phyloP scores from a whole-genome alignment of 1,284 basidiomycete species.

The Cystobasidium slooffiae region DNA sequence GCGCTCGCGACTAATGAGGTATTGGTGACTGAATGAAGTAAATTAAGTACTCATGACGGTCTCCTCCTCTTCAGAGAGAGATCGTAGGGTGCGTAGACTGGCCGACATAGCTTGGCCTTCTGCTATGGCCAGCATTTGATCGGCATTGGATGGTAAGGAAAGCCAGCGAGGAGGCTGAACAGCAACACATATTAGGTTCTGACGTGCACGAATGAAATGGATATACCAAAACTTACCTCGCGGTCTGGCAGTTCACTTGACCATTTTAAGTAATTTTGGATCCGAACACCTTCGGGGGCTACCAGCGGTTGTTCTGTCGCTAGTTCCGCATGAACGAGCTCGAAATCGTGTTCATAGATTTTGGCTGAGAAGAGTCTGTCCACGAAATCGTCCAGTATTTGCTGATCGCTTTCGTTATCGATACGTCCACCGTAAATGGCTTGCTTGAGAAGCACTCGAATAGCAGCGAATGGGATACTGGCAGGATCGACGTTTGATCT shows the following conservation, averaged over 20 bases:
- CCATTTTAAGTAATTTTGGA: conserved; percentile 88
- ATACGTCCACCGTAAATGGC: conserved; percentile 83
- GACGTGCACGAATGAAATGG: background rate
- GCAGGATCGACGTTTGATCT: conserved; percentile 87
- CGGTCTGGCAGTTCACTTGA: conserved; percentile 81
- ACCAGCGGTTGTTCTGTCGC: conserved; percentile 63
- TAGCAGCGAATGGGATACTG: conserved; percentile 87
- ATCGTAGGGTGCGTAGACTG: conserved; percentile 89
- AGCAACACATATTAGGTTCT: background rate
- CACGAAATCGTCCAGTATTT: conserved; percentile 86
- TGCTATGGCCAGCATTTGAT: conserved; percentile 59
- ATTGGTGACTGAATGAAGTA: too few species aligned
- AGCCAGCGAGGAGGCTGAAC: conserved; percentile 35
- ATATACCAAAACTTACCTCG: conserved; percentile 58
- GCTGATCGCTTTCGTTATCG: conserved; percentile 92
- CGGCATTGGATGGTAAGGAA: conserved; percentile 48
- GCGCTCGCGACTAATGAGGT: too few species aligned
- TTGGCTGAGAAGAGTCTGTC: conserved; percentile 81
- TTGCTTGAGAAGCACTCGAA: conserved; percentile 87
- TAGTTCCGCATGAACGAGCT: conserved; percentile 69
- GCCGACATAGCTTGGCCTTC: conserved; percentile 78
- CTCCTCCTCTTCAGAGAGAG: conserved; percentile 82
- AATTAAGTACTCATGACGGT: conserved; percentile 62
- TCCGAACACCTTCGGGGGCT: conserved; percentile 85
- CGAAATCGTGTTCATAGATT: conserved; percentile 90